phyloP scores from a whole-genome alignment of 805 yeast genomes.

The Maudiozyma serrabonitensis region DNA sequence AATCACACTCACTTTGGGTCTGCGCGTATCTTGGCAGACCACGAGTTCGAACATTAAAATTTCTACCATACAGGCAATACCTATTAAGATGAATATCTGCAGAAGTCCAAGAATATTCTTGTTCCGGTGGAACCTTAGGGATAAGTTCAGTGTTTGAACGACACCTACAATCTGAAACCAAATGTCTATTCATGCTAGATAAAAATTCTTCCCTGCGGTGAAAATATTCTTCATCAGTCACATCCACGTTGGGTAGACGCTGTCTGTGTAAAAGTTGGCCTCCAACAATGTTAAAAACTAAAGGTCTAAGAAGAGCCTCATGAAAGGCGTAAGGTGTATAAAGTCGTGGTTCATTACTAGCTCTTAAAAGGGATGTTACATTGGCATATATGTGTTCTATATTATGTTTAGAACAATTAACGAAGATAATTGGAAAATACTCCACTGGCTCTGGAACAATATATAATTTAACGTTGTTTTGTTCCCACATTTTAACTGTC shows the following conservation, averaged over 20 bases:
- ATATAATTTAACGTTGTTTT: not conserved
- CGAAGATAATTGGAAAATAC: not conserved
- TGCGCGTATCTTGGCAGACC: too few species aligned
- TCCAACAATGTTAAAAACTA: not conserved
- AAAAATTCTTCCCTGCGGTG: not conserved
- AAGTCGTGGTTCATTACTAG: too few species aligned
- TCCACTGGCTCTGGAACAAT: not conserved
- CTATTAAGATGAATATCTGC: too few species aligned
- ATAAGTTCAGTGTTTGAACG: not conserved
- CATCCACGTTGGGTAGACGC: not conserved
- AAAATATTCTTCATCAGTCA: not conserved
- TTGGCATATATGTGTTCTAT: not conserved
- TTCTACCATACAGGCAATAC: too few species aligned
- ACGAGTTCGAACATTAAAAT: too few species aligned
- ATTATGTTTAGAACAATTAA: not conserved
- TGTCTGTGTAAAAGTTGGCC: not conserved
- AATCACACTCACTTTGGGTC: too few species aligned
- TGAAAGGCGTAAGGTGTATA: too few species aligned
- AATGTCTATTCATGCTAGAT: not conserved
- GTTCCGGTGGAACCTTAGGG: not conserved
- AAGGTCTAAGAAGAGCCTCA: too few species aligned
- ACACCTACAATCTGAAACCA: not conserved
- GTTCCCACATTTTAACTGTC: not conserved
- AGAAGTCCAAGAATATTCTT: too few species aligned
- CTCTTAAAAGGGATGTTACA: too few species aligned